phyloP scores from a whole-genome alignment of 2,329 filamentous ascomycete species.

The Phialemonium atrogriseum region DNA sequence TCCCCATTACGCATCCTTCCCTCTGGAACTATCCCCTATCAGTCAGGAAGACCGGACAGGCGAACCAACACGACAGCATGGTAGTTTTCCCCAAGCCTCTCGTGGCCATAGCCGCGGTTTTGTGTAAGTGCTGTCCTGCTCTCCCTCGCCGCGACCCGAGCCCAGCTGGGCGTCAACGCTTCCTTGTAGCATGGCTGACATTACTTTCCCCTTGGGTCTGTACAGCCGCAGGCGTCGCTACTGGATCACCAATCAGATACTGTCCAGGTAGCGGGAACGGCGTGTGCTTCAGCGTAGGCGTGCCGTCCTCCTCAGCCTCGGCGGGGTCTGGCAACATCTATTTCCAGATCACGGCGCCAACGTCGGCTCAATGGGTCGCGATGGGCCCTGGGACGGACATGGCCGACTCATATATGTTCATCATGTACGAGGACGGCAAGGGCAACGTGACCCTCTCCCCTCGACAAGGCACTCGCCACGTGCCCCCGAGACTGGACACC shows the following conservation, averaged over 20 bases:
- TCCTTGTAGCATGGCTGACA: not conserved
- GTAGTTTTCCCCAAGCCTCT: not conserved
- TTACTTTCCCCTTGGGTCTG: not conserved
- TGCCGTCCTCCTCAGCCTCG: constrained; percentile 40
- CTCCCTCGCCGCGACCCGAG: not conserved
- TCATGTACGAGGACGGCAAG: constrained; percentile 50
- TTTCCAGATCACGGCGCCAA: constrained; percentile 50
- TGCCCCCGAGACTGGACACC: constrained; percentile 36
- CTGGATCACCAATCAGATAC: constrained; percentile 21
- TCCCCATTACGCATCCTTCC: not conserved
- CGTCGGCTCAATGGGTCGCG: constrained; percentile 46
- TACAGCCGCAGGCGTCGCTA: constrained; percentile 13
- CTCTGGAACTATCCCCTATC: not conserved
- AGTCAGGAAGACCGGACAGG: not conserved
- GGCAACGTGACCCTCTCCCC: constrained; percentile 56
- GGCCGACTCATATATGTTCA: constrained; percentile 50
- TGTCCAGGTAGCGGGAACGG: constrained; percentile 30
- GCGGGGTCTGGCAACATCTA: constrained; percentile 48
- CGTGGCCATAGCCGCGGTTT: constrained; percentile 8
- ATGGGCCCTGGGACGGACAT: constrained; percentile 49
- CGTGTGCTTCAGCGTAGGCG: constrained; percentile 49
- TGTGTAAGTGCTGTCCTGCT: constrained; percentile 10
- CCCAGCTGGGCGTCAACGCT: not conserved
- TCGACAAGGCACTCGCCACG: constrained; percentile 38
- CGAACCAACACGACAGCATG: not conserved